A percentile compares a stretch with the other conserved stretches of the same genome.
Conservation (phyloP, 2,329 filamentous ascomycete species). For the Fusarium staphyleae region DNA sequence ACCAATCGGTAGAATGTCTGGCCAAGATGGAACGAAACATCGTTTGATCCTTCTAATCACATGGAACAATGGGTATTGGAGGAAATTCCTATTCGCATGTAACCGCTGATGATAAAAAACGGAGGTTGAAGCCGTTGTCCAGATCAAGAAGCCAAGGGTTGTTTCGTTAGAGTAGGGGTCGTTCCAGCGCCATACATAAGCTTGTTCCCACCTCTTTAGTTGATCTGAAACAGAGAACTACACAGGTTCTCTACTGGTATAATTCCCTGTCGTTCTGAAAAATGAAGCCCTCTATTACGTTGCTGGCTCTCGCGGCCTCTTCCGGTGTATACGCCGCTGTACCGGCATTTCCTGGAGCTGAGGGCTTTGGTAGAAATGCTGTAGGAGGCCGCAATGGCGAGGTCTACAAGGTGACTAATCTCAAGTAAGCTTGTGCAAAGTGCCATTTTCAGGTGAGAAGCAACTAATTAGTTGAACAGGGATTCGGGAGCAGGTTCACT, state of each 20-base stretch:
- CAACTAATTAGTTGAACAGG: slow-evolving; percentile 2
- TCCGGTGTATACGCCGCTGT: slow-evolving; percentile 14
- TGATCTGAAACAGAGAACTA: neutral
- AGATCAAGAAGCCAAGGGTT: neutral
- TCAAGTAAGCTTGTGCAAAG: slow-evolving; percentile 39
- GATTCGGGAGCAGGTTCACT: slow-evolving; percentile 49
- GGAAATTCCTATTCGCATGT: neutral
- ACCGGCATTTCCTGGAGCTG: slow-evolving; percentile 49
- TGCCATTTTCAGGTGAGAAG: neutral
- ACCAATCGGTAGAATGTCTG: neutral
- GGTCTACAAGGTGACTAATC: slow-evolving; percentile 48
- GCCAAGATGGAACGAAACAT: neutral
- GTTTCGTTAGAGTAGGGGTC: neutral
- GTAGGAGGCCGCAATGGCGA: slow-evolving; percentile 47
- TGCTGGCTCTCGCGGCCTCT: slow-evolving; percentile 3
- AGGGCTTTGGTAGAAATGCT: slow-evolving; percentile 42
- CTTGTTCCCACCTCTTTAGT: neutral
- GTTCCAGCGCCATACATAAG: slow-evolving; percentile 9
- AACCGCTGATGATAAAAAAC: neutral
- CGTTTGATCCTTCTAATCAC: neutral
- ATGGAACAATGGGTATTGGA: neutral
- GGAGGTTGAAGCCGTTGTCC: neutral
- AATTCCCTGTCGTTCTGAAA: neutral
- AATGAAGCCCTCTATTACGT: neutral
- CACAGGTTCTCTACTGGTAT: neutral